Base-by-base conservation (phyloP, 306 rosid species). In the Quercus mongolica region DNA sequence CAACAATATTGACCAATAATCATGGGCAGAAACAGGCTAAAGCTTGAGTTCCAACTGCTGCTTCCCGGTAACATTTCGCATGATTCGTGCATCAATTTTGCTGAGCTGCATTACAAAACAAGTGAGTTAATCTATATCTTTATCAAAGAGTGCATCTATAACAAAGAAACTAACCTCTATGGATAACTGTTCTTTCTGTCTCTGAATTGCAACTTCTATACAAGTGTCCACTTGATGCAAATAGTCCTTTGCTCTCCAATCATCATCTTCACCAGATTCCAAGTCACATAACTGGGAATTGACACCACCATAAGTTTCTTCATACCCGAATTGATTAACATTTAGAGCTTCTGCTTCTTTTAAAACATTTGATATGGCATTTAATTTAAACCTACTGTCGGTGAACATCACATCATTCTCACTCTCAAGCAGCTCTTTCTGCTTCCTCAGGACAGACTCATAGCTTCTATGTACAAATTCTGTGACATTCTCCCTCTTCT, bases 241-340 rank as follows among this genome's bases (percentile, higher is more conserved):
- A 86, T 87, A 86, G 78, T 91, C 94, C 85, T 90, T 94, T 75
- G 88, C 84, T 86, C 98, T 92, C 98, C 98, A 89, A 70, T 85
- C 91, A 74, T 87, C 99, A 78, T 89, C 93, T 86, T 90, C 94
- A 85, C 99, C 91, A 12, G 94, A 87, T 84, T 95, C 97, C 88
- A 95, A 71, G 82, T 93, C 98, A 88, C 88, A 85, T 76, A 90
- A 87, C 80, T 88, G 97, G 81, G 97, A 86, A 84, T 86, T 88
- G 79, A 62, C 84, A 55, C 93, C 84, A 71, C 80, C 79, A 89
- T 88, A 90, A 56, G 85, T 87, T 75, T 91, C 99, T 80, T 85
- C 96, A 56, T 85, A 86, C 44, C 97, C 88, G 51, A 81, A 90
- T 76, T 90, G 96, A 83, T 89, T 96, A 64, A 70, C 76, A 81